Percentiles rank a stretch among this genome's conserved stretches.
Conservation (phyloP, 192 early-diverging fungal species). For the Mortierella hygrophila region DNA sequence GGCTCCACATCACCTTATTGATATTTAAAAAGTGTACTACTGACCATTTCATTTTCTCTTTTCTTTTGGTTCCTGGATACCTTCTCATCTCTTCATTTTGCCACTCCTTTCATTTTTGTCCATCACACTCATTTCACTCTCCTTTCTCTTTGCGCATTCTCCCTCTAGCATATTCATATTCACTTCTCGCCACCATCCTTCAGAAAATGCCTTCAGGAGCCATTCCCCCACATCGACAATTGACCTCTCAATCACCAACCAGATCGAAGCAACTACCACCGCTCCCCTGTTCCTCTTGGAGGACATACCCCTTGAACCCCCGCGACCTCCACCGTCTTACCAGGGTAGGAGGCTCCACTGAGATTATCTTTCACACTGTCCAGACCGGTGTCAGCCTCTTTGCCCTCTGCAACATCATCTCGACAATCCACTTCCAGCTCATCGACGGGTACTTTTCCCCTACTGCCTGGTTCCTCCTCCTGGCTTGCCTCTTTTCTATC, state of each 20-base stretch:
- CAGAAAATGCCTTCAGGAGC: neutral
- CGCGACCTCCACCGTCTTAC: neutral
- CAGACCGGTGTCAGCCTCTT: constrained; percentile 3
- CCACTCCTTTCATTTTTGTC: neutral
- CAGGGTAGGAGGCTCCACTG: neutral
- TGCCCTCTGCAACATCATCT: constrained; percentile 5
- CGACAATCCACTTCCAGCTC: constrained; percentile 12
- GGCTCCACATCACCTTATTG: neutral
- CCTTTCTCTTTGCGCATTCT: neutral
- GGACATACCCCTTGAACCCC: neutral
- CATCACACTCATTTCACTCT: neutral
- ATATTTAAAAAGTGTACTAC: neutral
- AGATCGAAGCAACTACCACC: neutral
- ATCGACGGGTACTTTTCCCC: constrained; percentile 10
- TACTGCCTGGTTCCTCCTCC: constrained; percentile 24
- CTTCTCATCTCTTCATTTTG: neutral
- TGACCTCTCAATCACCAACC: neutral
- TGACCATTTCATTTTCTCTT: neutral
- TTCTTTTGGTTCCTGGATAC: neutral
- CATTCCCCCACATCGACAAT: neutral
- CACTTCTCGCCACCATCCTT: neutral
- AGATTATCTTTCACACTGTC: constrained; percentile 11
- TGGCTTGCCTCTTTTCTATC: neutral
- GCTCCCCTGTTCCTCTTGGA: constrained; percentile 11
- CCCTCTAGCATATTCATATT: neutral